phyloP scores from a whole-genome alignment of 192 early-diverging fungal species.

The Dimargaris xerosporica region DNA sequence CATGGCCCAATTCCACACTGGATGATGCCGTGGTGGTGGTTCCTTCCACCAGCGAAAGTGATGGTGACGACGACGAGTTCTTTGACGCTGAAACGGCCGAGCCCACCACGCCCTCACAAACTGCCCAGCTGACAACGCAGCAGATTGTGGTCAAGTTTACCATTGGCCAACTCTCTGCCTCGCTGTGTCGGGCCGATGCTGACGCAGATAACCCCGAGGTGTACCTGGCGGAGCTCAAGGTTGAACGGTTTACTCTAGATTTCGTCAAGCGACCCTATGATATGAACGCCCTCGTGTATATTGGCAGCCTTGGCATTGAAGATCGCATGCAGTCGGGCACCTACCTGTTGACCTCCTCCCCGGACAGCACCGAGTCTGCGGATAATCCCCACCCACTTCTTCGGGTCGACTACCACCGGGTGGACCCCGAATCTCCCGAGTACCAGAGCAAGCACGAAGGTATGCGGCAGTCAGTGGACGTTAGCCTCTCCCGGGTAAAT shows the following conservation, averaged over 20 bases:
- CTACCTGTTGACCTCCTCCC: neutral
- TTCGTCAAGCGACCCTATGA: conserved; percentile 58
- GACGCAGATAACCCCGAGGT: conserved; percentile 27
- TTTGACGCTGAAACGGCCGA: conserved; percentile 3
- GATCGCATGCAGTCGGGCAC: conserved; percentile 48
- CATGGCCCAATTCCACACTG: no score
- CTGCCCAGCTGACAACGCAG: conserved; percentile 14
- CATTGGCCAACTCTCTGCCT: conserved; percentile 48
- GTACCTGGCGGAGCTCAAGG: conserved; percentile 43
- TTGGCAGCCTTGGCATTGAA: conserved; percentile 33
- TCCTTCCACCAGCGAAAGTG: neutral
- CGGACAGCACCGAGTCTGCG: no score
- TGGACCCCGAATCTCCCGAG: conserved; percentile 56
- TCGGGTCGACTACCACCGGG: conserved; percentile 49
- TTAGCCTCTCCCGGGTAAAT: conserved; percentile 61
- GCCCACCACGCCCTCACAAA: no score
- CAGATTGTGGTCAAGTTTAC: conserved; percentile 39
- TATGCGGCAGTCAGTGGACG: conserved; percentile 64
- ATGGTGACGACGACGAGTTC: conserved; percentile 10
- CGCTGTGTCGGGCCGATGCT: conserved; percentile 39
- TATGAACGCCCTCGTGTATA: conserved; percentile 18
- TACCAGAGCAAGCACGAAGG: conserved; percentile 56
- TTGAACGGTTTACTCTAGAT: conserved; percentile 53
- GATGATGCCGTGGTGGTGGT: no score
- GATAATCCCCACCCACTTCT: conserved; percentile 40